Conservation (phyloP, 176 grass and related monocot species). For the Avena atlantica region DNA sequence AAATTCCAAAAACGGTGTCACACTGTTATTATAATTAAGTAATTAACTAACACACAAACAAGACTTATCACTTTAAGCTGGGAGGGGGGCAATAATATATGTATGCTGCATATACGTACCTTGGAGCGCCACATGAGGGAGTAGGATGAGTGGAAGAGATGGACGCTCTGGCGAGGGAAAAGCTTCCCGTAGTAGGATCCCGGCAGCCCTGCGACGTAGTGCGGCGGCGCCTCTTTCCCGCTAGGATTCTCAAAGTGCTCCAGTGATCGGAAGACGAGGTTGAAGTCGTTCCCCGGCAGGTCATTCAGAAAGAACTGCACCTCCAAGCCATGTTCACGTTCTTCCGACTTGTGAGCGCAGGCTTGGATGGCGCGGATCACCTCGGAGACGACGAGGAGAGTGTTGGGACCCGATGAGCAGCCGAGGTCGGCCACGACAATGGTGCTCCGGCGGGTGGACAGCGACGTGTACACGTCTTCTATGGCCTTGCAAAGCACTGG, state of each 20-base stretch:
- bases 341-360: neutral
- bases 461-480: conserved; percentile 14
- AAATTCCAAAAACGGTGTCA: neutral
- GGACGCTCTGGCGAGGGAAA: conserved; percentile 43
- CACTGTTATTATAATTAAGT: neutral
- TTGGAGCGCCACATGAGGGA: conserved; percentile 57
- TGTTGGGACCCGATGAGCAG: too few species aligned
- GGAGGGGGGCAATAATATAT: too few species aligned
- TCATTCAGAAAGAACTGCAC: too few species aligned
- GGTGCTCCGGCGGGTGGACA: neutral
- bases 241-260: neutral
- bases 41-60: too few species aligned
- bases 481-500: conserved; percentile 31
- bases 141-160: neutral
- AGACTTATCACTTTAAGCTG: neutral
- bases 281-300: too few species aligned
- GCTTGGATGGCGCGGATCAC: neutral
- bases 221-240: neutral
- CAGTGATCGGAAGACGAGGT: conserved; percentile 48
- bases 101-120: conserved; percentile 34
- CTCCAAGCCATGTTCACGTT: neutral
- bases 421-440: conserved; percentile 26
- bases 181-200: conserved; percentile 64
- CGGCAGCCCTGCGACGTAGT: conserved; percentile 40
- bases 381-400: too few species aligned